Conservation (phyloP, 2,329 filamentous ascomycete species). For the Rhytidhysteron rufulum region DNA sequence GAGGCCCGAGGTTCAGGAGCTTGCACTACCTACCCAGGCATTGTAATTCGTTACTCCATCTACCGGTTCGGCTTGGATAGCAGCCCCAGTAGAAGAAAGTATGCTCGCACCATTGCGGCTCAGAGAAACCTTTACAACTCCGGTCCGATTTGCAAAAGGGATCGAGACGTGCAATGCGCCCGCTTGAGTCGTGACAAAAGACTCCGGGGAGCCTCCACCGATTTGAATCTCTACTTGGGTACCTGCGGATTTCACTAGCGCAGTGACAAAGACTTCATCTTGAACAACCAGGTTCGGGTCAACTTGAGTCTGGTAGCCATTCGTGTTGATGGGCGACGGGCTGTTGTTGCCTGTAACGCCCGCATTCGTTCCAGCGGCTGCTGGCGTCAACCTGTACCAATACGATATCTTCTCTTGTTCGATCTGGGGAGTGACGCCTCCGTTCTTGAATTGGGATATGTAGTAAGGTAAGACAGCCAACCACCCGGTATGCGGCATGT, state of each 20-base stretch:
- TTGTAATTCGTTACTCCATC: conserved; percentile 12
- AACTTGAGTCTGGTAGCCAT: conserved; percentile 17
- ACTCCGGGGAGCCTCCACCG: conserved; percentile 4
- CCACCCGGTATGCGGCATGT: conserved; percentile 51
- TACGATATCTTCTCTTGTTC: conserved; percentile 33
- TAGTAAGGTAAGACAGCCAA: conserved; percentile 48
- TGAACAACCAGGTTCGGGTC: conserved; percentile 31
- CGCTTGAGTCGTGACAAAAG: not conserved
- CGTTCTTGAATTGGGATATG: conserved; percentile 49
- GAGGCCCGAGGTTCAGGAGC: too few relatives aligned
- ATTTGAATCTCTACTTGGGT: conserved; percentile 8
- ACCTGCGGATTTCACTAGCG: conserved; percentile 16
- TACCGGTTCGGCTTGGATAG: conserved; percentile 2
- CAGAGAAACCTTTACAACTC: conserved; percentile 9
- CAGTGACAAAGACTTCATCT: conserved; percentile 46
- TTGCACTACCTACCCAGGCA: conserved; percentile 10
- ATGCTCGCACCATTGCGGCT: conserved; percentile 6
- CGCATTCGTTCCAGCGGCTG: conserved; percentile 32
- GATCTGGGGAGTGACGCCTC: conserved; percentile 26
- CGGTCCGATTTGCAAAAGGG: conserved; percentile 9
- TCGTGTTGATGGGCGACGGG: conserved; percentile 24
- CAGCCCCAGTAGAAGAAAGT: conserved; percentile 4
- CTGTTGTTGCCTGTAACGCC: conserved; percentile 32
- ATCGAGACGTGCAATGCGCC: conserved; percentile 9
- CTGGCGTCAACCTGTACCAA: conserved; percentile 44